Evolutionary conservation across 2,329 filamentous ascomycete genomes (phyloP).

Genomic region (Scleromitrula shiraiana): DNA sequence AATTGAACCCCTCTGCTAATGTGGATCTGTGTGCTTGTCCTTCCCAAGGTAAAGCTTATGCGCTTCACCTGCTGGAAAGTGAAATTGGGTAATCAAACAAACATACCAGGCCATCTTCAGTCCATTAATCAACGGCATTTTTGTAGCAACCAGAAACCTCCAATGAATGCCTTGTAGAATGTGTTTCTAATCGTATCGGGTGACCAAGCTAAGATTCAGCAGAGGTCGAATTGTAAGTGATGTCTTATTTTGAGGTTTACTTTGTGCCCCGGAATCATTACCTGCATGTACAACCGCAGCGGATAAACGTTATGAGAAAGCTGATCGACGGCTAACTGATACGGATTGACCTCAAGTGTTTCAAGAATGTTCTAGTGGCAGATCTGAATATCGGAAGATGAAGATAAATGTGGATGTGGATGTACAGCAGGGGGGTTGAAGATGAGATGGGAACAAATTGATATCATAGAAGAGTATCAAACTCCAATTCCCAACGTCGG

Average conservation of each 20-base stretch:
- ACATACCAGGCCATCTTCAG: constrained; percentile 67
- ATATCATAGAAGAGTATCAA: neutral
- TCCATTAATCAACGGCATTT: constrained; percentile 62
- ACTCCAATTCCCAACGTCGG: too few species aligned
- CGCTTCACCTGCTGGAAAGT: neutral
- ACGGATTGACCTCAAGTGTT: neutral
- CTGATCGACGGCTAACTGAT: neutral
- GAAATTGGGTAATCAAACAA: neutral
- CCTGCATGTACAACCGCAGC: constrained; percentile 14
- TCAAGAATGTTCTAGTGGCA: neutral
- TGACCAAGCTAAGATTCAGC: constrained; percentile 2
- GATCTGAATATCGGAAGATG: neutral
- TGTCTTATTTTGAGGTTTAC: constrained; percentile 12
- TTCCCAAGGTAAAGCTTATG: neutral
- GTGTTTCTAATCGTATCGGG: too few species aligned
- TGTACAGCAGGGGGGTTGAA: neutral
- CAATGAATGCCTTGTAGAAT: too few species aligned
- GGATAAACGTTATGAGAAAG: neutral
- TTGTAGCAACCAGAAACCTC: constrained; percentile 15
- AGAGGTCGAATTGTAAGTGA: constrained; percentile 15
- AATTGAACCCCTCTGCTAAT: too few species aligned
- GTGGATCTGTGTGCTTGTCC: too few species aligned
- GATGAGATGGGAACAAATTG: neutral
- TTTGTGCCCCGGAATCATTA: constrained; percentile 7
- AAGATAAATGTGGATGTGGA: neutral